A percentile compares a stretch with the other conserved stretches of the same genome.
Conservation (phyloP, 352 stramenopile genomes). For the Phytophthora constricta region DNA sequence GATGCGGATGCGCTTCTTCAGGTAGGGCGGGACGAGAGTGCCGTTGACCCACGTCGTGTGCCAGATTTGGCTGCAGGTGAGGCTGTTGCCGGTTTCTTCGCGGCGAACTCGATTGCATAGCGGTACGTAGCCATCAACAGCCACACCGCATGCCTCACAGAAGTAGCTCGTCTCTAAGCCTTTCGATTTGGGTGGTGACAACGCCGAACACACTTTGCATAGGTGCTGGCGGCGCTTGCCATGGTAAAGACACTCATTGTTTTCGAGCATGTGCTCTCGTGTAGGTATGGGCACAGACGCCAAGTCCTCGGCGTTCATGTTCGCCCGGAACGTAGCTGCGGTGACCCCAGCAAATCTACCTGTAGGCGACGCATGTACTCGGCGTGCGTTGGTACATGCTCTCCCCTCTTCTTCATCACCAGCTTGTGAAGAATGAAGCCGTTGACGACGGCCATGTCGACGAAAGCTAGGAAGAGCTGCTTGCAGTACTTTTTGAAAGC, state of each 20-base stretch:
- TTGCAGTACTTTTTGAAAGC: conserved; percentile 25
- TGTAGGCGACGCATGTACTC: conserved; percentile 13
- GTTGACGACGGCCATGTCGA: conserved; percentile 19
- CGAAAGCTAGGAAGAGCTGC: conserved; percentile 18
- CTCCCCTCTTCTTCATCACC: conserved; percentile 4
- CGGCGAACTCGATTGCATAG: conserved; percentile 7
- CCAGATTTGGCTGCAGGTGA: conserved; percentile 14
- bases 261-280: not conserved
- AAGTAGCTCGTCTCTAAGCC: conserved; percentile 15
- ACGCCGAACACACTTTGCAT: conserved; percentile 17
- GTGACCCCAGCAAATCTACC: conserved; percentile 1
- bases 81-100: conserved; percentile 2
- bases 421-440: conserved; percentile 18
- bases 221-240: conserved; percentile 9
- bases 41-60: conserved; percentile 3
- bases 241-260: conserved; percentile 1
- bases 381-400: not conserved
- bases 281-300: not conserved
- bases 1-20: conserved; percentile 11
- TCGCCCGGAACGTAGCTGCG: not conserved
- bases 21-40: not conserved
- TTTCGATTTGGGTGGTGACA: conserved; percentile 4
- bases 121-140: not conserved
- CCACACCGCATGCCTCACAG: conserved; percentile 4
- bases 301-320: conserved; percentile 8